Conservation (phyloP, 2,329 filamentous ascomycete genomes). For the Ceratocystis alfenasii region DNA sequence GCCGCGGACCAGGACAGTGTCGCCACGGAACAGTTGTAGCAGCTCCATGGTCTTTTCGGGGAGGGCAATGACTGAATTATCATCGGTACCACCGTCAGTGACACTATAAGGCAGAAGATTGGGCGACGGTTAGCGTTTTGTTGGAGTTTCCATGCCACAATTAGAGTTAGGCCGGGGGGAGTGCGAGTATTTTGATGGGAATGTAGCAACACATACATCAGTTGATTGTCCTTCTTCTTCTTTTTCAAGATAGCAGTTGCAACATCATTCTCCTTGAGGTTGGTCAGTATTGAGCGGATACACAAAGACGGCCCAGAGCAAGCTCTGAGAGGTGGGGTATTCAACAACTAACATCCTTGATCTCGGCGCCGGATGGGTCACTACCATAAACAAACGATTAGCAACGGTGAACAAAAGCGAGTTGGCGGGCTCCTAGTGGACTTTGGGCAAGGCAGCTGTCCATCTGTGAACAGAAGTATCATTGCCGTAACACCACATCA, state of each 20-base stretch:
- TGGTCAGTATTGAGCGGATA: constrained; percentile 28
- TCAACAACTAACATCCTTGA: constrained; percentile 55
- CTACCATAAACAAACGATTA: constrained; percentile 37
- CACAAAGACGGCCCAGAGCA: neutral
- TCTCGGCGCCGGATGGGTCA: constrained; percentile 79
- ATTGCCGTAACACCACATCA: neutral
- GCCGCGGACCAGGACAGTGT: constrained; percentile 94
- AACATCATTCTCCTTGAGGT: constrained; percentile 65
- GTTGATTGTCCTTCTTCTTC: constrained; percentile 99
- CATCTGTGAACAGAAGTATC: neutral
- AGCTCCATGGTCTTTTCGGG: constrained; percentile 99
- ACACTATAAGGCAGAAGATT: constrained; percentile 48
- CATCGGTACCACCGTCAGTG: constrained; percentile 96
- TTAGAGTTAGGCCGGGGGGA: neutral
- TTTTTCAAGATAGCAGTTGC: constrained; percentile 97
- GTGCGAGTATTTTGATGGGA: neutral
- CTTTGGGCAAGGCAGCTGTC: neutral
- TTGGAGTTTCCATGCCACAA: too few relatives aligned
- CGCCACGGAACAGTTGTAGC: constrained; percentile 94
- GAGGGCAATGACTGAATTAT: constrained; percentile 97
- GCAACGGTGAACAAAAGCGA: constrained; percentile 24
- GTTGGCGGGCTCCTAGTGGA: too few relatives aligned
- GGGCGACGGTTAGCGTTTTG: too few relatives aligned
- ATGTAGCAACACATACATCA: constrained; percentile 57
- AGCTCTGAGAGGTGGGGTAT: constrained; percentile 4